Evolutionary conservation across 1,139 yeast genomes (phyloP), one percentile per base, ranked within the genome.

Genomic region (Kodamaea fungicola): DNA sequence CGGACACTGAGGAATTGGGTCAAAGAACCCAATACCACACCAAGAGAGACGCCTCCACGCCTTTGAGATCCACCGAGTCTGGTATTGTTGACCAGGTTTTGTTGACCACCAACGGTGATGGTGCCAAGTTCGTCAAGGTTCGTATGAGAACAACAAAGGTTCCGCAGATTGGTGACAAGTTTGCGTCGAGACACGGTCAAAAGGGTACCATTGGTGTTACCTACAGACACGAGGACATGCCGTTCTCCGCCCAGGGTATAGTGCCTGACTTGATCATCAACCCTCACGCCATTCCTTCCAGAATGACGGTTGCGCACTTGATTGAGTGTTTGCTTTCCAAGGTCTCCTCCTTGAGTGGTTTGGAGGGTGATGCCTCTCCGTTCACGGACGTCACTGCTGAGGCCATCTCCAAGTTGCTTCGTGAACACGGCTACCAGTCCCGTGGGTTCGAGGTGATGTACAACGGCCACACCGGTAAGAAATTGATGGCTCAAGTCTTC

Each of bases 171-270:
- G 99, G 99, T 65, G 99, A 92, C 67, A 92, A 92, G 67, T 92
- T 92, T 67, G 97, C 98, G 4, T 90, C 97, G 31, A 87, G 98
- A 71, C 98, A 92, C 73, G 99, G 99, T 64, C 99, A 94, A 67
- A 92, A 92, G 71, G 99, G 99, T 83, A 94, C 98, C 22, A 90
- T 94, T 64, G 99, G 99, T 80, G 95, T 92, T 44, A 92, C 98
- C 1, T 94, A 92, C 61, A 80, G 97, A 59, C 94, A 92, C 61
- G 99, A 92, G 65, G 99, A 92, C 62, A 92, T 92, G 97, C 99
- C 98, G 24, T 92, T 94, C 62, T 83, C 95, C n/a, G 74, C 87
- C 2, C 94, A 92, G 64, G 99, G 99, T 61, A 67, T 90, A 58
- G 97, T 90, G 26, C 99, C 99, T 4, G 99, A 92, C 69, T 76